A percentile compares a stretch with the other conserved stretches of the same genome.
Conservation (phyloP, 257 asterid species). For the Capsicum baccatum region DNA sequence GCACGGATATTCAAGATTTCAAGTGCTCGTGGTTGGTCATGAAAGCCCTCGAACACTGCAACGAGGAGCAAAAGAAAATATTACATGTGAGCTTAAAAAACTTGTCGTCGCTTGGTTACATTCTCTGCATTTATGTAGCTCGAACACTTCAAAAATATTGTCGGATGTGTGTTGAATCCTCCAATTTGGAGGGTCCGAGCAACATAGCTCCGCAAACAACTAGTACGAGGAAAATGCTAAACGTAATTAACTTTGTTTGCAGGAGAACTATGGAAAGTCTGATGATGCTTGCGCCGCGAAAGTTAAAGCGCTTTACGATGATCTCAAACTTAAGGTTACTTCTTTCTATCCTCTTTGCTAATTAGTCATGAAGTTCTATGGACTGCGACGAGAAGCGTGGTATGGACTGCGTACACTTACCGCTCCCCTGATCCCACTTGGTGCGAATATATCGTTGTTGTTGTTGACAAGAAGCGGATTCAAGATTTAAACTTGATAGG, state of each 20-base stretch:
- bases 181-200: background rate
- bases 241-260: constrained; percentile 11
- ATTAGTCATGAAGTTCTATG: background rate
- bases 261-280: constrained; percentile 54
- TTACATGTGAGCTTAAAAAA: constrained; percentile 36
- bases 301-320: constrained; percentile 46
- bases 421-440: too few relatives aligned
- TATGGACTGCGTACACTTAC: too few relatives aligned
- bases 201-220: background rate
- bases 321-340: constrained; percentile 47
- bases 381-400: too few relatives aligned
- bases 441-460: too few relatives aligned
- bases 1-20: constrained; percentile 51
- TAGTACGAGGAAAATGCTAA: background rate
- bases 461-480: too few relatives aligned
- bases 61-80: constrained; percentile 42
- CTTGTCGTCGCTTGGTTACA: background rate
- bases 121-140: background rate
- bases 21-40: constrained; percentile 57
- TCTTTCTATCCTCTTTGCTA: background rate
- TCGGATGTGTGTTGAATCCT: background rate
- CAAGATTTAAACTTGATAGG: background rate
- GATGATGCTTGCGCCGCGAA: constrained; percentile 44
- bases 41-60: constrained; percentile 42
- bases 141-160: background rate